Base-by-base conservation (phyloP, 768 basidiomycete species). In the Pleurotus pulmonarius region DNA sequence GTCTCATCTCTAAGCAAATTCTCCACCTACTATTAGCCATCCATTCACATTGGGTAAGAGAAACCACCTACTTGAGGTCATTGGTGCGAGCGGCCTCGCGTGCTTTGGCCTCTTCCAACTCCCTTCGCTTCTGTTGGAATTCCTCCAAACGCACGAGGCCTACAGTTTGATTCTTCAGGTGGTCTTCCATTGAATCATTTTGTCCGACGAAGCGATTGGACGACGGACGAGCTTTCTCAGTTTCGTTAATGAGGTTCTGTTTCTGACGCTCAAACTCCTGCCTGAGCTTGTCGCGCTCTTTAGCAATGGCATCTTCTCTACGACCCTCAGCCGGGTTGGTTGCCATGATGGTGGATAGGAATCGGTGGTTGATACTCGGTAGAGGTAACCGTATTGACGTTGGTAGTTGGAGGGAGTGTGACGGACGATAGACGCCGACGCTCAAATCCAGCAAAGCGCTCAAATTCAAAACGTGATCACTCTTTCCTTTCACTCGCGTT, bases 131-230 rank as follows among this genome's bases (percentile, higher is more conserved):
- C 71, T 92, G 89, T 69, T 94, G 91, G 61, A 98, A 98, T 26
- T 97, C 96, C 61, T 96, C 92, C 5, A 98, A 78, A 57, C 79
- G 84, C 2, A 98, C 95, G 15, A 98, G 81, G 60, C 96, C 96
- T 44, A 98, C 85, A 1, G 96, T 98, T 48, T 80, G 87, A 59
- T 92, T 80, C 78, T 96, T 97, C 49, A 98, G 80, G 5, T 85
- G 81, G 58, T 98, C 96, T 69, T 98, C 96, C 80, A 97, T 86
- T 4, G 91, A 92, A 67, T 98, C 95, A 71, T 92, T 85, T 69
- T 95, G 92, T 1, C 93, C 92, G 38, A 96, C 90, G 70, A 98
- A 98, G 59, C 94, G 89, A 67, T 88, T 87, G 3, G 83, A 73
- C 0, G 92, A 90, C 3, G 94, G 91, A 26, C 93, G 88, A 39